phyloP scores from a whole-genome alignment of 2,329 filamentous ascomycete genomes.

The Dothidotthia symphoricarpi region DNA sequence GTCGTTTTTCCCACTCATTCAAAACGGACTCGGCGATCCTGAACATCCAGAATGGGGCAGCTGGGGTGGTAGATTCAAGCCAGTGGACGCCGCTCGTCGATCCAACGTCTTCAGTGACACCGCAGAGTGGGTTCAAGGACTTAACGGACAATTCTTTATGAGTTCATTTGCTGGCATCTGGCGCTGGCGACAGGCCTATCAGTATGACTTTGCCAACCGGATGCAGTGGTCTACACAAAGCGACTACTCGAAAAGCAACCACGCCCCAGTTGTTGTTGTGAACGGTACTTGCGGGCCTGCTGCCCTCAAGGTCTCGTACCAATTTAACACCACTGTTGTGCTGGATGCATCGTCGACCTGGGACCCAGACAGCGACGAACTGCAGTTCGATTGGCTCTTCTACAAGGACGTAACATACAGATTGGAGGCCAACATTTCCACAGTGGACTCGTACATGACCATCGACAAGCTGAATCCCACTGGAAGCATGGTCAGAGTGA shows the following conservation, averaged over 20 bases:
- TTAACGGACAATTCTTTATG: constrained; percentile 31
- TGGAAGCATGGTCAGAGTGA: too few species aligned
- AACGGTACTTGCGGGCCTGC: constrained; percentile 10
- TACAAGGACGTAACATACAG: too few species aligned
- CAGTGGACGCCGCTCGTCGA: too few species aligned
- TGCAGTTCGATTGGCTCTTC: constrained; percentile 15
- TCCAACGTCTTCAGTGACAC: constrained; percentile 40
- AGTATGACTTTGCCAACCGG: constrained; percentile 46
- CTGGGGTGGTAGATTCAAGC: too few species aligned
- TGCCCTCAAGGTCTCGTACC: constrained; percentile 5
- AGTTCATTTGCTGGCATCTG: constrained; percentile 41
- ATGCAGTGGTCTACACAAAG: constrained; percentile 39
- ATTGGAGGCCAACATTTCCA: too few species aligned
- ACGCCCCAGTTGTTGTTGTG: constrained; percentile 14
- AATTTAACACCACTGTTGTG: constrained; percentile 6
- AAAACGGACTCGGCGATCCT: constrained; percentile 44
- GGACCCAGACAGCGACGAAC: constrained; percentile 16
- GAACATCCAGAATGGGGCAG: constrained; percentile 45
- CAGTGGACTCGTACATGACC: too few species aligned
- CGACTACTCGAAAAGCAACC: constrained; percentile 17
- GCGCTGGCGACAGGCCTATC: constrained; percentile 45
- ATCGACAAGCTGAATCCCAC: too few species aligned
- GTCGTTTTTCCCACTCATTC: constrained; percentile 44
- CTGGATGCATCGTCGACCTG: constrained; percentile 14
- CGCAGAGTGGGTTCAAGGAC: constrained; percentile 37